These are phyloP conservation scores for Hymenoscyphus repandus DNA, from an alignment of 2,329 filamentous ascomycete species.

Conservation along the genomic window DNA sequence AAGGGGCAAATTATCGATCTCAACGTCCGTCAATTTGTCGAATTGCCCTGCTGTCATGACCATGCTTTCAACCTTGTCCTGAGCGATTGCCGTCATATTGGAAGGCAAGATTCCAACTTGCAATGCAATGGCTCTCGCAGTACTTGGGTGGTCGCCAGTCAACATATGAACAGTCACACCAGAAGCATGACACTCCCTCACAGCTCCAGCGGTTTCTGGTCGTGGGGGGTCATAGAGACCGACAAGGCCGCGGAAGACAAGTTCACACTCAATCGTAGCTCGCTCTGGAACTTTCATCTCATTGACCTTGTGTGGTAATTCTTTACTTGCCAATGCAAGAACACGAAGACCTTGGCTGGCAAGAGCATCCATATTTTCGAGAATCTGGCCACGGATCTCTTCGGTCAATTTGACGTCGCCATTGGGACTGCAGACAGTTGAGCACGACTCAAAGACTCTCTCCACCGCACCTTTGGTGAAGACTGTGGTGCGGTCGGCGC, in stretches of 20 bases:
- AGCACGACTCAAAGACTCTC: conserved; percentile 60
- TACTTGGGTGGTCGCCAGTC: conserved; percentile 64
- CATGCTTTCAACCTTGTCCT: conserved; percentile 41
- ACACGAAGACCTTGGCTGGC: conserved; percentile 64
- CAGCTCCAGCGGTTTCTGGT: conserved; percentile 57
- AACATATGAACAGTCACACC: conserved; percentile 66
- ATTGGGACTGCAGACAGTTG: conserved; percentile 41
- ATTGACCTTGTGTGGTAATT: conserved; percentile 5
- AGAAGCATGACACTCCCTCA: conserved; percentile 52
- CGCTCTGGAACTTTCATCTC: conserved; percentile 39
- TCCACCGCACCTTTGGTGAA: conserved; percentile 68
- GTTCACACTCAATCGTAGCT: conserved; percentile 46
- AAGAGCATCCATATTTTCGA: conserved; percentile 64
- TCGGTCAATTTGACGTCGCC: conserved; percentile 42
- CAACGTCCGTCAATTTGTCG: conserved; percentile 38
- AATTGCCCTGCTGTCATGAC: conserved; percentile 50
- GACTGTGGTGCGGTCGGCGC: conserved; percentile 37
- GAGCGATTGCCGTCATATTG: conserved; percentile 28
- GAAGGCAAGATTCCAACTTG: conserved; percentile 56
- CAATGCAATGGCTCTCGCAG: conserved; percentile 59
- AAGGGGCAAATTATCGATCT: conserved; percentile 44
- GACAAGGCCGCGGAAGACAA: conserved; percentile 64
- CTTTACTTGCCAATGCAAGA: conserved; percentile 54
- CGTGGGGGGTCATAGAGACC: conserved; percentile 71
- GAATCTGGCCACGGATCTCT: conserved; percentile 48